phyloP scores from a whole-genome alignment of 345 rosid species.

The Arabidopsis suecica region DNA sequence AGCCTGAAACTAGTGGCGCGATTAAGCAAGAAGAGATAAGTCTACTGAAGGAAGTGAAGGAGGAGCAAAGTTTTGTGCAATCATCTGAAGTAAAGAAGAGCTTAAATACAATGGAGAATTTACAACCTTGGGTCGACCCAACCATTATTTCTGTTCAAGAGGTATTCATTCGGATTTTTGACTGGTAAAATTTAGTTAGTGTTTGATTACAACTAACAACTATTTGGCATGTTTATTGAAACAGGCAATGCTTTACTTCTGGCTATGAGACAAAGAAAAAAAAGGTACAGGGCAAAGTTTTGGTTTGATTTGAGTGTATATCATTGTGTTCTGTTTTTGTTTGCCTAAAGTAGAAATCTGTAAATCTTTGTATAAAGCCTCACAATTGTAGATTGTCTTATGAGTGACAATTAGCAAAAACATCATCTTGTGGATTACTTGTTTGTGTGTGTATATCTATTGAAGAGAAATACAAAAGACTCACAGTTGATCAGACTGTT shows the following conservation, averaged over 20 bases:
- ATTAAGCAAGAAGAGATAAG: constrained; percentile 52
- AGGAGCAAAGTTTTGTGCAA: constrained; percentile 56
- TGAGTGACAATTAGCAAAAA: neutral
- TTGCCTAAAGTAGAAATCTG: constrained; percentile 17
- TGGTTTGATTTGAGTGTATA: constrained; percentile 12
- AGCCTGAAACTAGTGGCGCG: constrained; percentile 41
- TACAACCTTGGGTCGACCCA: constrained; percentile 55
- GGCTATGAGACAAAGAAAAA: constrained; percentile 54
- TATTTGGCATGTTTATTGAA: constrained; percentile 30
- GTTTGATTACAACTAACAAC: constrained; percentile 10
- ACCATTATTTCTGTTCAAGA: constrained; percentile 40
- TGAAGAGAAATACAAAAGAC: constrained; percentile 12
- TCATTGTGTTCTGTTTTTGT: constrained; percentile 26
- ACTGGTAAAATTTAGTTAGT: neutral
- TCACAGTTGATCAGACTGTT: constrained; percentile 6
- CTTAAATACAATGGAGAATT: constrained; percentile 16
- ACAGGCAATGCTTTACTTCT: constrained; percentile 91
- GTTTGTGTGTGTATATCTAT: constrained; percentile 16
- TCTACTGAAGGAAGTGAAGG: constrained; percentile 55
- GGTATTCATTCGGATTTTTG: constrained; percentile 24
- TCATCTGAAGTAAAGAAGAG: constrained; percentile 22
- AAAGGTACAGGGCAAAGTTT: neutral
- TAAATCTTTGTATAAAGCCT: constrained; percentile 29
- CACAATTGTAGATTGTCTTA: constrained; percentile 7
- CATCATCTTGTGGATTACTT: constrained; percentile 4